phyloP scores from a whole-genome alignment of 2,329 filamentous ascomycete species.

The Colletotrichum tamarilloi region DNA sequence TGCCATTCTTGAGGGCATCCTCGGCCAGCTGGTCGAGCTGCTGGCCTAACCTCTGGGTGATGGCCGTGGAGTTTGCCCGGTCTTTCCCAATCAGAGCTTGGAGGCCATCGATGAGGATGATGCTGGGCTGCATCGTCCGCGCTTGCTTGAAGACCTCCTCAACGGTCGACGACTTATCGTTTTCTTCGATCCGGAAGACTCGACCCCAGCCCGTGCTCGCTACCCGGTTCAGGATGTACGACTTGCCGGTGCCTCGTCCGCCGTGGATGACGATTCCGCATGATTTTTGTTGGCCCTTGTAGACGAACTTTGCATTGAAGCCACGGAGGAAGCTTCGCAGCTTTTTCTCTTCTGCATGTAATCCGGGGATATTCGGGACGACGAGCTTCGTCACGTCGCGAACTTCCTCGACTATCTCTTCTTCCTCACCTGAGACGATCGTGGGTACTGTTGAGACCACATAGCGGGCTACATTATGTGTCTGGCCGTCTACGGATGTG shows the following conservation, averaged over 20 bases:
- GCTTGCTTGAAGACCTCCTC: slow-evolving; percentile 78
- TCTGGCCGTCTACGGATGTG: slow-evolving; percentile 64
- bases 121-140: slow-evolving; percentile 74
- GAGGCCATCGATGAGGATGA: slow-evolving; percentile 83
- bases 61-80: slow-evolving; percentile 59
- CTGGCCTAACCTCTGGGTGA: slow-evolving; percentile 62
- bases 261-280: slow-evolving; percentile 81
- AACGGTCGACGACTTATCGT: slow-evolving; percentile 69
- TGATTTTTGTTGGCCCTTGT: slow-evolving; percentile 48
- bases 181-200: slow-evolving; percentile 69
- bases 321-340: slow-evolving; percentile 75
- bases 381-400: slow-evolving; percentile 46
- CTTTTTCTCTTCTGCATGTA: slow-evolving; percentile 70
- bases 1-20: slow-evolving; percentile 48
- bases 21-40: slow-evolving; percentile 66
- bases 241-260: slow-evolving; percentile 87
- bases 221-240: slow-evolving; percentile 76
- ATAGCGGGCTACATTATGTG: slow-evolving; percentile 57
- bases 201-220: slow-evolving; percentile 76
- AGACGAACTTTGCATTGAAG: slow-evolving; percentile 56
- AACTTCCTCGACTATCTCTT: slow-evolving; percentile 21
- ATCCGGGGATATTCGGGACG: slow-evolving; percentile 72
- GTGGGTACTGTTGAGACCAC: slow-evolving; percentile 44
- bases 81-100: slow-evolving; percentile 76
- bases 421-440: slow-evolving; percentile 9